Evolutionary conservation across 2,329 filamentous ascomycete species (phyloP), one percentile per base, ranked within the genome.

Genomic region (Dendrostoma leiphaemia): DNA sequence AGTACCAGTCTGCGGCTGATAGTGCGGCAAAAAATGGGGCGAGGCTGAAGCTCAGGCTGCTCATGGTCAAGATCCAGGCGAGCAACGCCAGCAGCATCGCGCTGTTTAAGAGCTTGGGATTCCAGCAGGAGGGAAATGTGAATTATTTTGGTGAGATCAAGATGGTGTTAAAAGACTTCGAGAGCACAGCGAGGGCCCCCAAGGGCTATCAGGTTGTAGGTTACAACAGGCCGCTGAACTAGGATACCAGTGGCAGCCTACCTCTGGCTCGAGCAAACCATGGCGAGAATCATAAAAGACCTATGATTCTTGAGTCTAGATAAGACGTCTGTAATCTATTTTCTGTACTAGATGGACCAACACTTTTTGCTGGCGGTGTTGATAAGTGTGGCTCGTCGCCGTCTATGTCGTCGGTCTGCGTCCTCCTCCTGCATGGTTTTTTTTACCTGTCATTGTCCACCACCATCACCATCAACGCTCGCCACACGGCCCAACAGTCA

Each of bases 111-210:
- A 70, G 74, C 31, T 63, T 84, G 45, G 81, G 80, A 0, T 85
- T 84, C 55, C 60, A 59, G 57, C 75, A 79, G 65, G 65, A 69
- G n/a, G 81, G 79, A 0, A 72, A 64, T 2, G 76, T 79, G 48
- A 81, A 84, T 61, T 84, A 84, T 61, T 84, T 85, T 69, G 81
- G 80, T 0, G 82, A 85, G 69, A 65, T 84, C n/a, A 72, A 75
- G 56, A 67, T 84, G 68, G 71, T 77, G 7, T 64, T 80, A 35
- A 56, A 60, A 6, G 63, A 65, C 8, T 61, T 73, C 9, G 58
- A 52, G 1, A 37, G 34, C 44, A 60, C 38, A 38, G 29, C 35
- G 15, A 48, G 45, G 8, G 49, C 53, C 1, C 58, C 60, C 1
- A 59, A 62, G 13, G 62, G 60, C 2, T 65, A 64, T 45, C 40